These are phyloP conservation scores for Echinochloa phyllopogon DNA, from an alignment of 176 grass and related monocot genomes.

Conservation along the genomic window DNA sequence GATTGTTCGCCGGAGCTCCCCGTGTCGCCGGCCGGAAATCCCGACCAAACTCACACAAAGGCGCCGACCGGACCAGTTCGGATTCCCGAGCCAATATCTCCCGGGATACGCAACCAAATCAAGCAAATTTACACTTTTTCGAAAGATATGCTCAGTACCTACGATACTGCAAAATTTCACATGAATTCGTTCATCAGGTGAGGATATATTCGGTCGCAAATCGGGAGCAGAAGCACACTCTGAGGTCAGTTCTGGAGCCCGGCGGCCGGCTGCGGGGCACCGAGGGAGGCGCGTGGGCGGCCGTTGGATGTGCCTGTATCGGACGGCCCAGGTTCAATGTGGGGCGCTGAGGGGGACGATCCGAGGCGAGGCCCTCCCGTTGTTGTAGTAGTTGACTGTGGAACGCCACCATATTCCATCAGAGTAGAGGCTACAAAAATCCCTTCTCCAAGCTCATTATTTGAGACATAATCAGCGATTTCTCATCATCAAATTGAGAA, in stretches of 20 bases:
- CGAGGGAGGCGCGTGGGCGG: not conserved
- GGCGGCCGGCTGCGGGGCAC: constrained; percentile 19
- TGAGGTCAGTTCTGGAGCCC: not conserved
- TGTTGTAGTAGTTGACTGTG: no score
- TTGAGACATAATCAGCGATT: no score
- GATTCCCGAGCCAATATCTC: constrained; percentile 49
- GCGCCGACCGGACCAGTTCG: constrained; percentile 55
- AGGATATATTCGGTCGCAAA: constrained; percentile 54
- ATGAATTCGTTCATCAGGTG: fast-evolving
- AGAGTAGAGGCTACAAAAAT: no score
- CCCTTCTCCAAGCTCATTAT: no score
- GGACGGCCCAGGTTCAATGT: constrained; percentile 34
- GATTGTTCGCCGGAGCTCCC: constrained; percentile 37
- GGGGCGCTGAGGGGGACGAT: constrained; percentile 45
- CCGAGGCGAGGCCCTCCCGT: constrained; percentile 39
- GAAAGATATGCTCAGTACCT: constrained; percentile 39
- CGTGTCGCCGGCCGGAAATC: constrained; percentile 51
- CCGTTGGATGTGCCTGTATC: constrained; percentile 58
- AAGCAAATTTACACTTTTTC: not conserved
- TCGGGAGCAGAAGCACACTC: constrained; percentile 80
- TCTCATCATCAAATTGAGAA: no score
- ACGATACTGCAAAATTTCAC: fast-evolving
- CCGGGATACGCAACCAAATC: not conserved
- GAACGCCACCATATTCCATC: no score
- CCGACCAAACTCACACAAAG: constrained; percentile 66